phyloP scores from a whole-genome alignment of 148 eudicot species.

The Beta vulgaris region DNA sequence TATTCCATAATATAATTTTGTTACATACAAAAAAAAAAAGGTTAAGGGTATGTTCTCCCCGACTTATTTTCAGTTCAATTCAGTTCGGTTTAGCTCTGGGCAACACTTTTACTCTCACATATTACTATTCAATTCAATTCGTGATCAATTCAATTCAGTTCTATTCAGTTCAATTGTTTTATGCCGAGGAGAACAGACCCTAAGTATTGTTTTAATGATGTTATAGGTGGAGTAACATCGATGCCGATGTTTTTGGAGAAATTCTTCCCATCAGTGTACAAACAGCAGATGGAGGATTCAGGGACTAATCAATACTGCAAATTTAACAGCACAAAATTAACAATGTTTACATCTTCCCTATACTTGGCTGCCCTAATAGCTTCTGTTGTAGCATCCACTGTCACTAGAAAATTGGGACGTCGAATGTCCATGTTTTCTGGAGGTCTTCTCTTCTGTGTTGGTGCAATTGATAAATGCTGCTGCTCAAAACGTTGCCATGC shows the following conservation, averaged over 20 bases:
- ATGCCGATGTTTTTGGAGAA: slow-evolving; percentile 59
- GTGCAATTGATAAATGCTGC: slow-evolving; percentile 61
- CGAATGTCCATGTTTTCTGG: slow-evolving; percentile 66
- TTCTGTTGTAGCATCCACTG: slow-evolving; percentile 67
- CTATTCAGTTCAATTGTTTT: too few species aligned
- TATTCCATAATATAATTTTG: too few species aligned
- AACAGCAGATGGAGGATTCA: slow-evolving; percentile 33
- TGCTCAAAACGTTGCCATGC: slow-evolving; percentile 57
- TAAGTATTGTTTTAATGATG: too few species aligned
- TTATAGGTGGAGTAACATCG: slow-evolving; percentile 78
- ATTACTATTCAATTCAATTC: too few species aligned
- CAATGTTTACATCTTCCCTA: slow-evolving; percentile 70
- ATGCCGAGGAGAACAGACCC: too few species aligned
- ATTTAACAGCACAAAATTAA: slow-evolving; percentile 60
- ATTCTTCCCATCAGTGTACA: slow-evolving; percentile 57
- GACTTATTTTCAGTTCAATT: too few species aligned
- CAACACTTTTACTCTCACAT: too few species aligned
- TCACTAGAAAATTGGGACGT: slow-evolving; percentile 60
- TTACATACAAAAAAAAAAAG: too few species aligned
- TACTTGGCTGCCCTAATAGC: slow-evolving; percentile 68
- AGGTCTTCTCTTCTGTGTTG: slow-evolving; percentile 52
- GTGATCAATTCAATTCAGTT: too few species aligned
- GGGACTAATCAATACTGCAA: slow-evolving; percentile 65
- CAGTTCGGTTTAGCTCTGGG: too few species aligned
- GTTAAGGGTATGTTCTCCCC: too few species aligned